Conservation (phyloP, 164 flowering plant species). For the Cinnamomum chago region DNA sequence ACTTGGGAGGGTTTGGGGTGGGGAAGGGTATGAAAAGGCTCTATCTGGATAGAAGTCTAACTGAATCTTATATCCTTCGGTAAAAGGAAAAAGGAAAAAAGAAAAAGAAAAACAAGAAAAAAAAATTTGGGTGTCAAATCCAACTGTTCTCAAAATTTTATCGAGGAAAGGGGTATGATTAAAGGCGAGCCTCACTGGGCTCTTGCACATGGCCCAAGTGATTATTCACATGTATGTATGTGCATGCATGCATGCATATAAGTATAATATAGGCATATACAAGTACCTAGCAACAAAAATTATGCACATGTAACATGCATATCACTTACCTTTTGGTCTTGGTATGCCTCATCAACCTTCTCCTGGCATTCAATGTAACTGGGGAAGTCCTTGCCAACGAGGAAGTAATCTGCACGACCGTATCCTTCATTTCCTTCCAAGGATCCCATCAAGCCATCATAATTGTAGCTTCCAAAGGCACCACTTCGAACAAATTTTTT, state of each 20-base stretch:
- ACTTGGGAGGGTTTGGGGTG: too few relatives aligned
- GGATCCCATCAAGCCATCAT: constrained; percentile 70
- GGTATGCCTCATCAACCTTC: constrained; percentile 78
- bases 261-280: background rate
- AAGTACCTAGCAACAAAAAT: background rate
- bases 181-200: too few relatives aligned
- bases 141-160: too few relatives aligned
- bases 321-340: constrained; percentile 60
- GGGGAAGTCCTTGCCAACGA: constrained; percentile 93
- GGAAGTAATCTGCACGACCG: constrained; percentile 88
- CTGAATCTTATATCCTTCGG: too few relatives aligned
- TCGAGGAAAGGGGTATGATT: too few relatives aligned
- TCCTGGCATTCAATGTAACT: constrained; percentile 91
- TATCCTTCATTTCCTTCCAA: constrained; percentile 91
- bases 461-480: constrained; percentile 62
- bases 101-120: too few relatives aligned
- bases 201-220: too few relatives aligned
- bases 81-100: too few relatives aligned
- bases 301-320: background rate
- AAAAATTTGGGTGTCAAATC: too few relatives aligned
- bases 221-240: too few relatives aligned
- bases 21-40: too few relatives aligned
- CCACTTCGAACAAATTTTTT: constrained; percentile 71
- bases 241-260: background rate
- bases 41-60: too few relatives aligned